Conservation (phyloP, 2,329 filamentous ascomycete species). For the Fusarium keratoplasticum region DNA sequence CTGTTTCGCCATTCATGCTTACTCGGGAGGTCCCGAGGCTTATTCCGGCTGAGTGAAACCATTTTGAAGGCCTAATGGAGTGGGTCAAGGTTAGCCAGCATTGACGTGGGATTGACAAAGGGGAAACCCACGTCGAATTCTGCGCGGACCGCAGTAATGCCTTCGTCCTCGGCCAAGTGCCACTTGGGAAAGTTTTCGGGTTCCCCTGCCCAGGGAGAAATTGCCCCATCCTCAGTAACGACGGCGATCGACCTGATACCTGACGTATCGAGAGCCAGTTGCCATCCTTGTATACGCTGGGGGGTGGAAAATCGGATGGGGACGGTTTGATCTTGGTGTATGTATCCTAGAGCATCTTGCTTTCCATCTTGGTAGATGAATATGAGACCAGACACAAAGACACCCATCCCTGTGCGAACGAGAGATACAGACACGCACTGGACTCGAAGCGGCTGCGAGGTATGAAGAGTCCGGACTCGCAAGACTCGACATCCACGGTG, state of each 20-base stretch:
- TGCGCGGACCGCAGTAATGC: slow-evolving; percentile 17
- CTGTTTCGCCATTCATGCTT: not conserved
- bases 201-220: slow-evolving; percentile 16
- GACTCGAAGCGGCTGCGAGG: not conserved
- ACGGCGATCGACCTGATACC: slow-evolving; percentile 15
- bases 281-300: slow-evolving; percentile 23
- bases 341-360: slow-evolving; percentile 17
- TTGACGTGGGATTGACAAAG: not conserved
- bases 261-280: slow-evolving; percentile 18
- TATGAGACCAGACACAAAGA: slow-evolving; percentile 15
- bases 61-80: slow-evolving; percentile 21
- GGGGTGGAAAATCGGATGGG: not conserved
- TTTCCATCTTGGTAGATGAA: slow-evolving; percentile 6
- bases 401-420: not conserved
- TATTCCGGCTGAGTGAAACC: slow-evolving; percentile 14
- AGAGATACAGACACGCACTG: slow-evolving; percentile 16
- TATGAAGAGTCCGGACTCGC: not conserved
- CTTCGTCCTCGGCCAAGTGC: slow-evolving; percentile 5
- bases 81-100: not conserved
- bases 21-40: not conserved
- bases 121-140: slow-evolving; percentile 24
- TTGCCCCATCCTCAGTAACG: slow-evolving; percentile 4
- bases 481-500: slow-evolving; percentile 7
- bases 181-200: slow-evolving; percentile 10
- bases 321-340: not conserved